Conservation (phyloP, 2,329 filamentous ascomycete genomes). For the Arachnomyces sp. region DNA sequence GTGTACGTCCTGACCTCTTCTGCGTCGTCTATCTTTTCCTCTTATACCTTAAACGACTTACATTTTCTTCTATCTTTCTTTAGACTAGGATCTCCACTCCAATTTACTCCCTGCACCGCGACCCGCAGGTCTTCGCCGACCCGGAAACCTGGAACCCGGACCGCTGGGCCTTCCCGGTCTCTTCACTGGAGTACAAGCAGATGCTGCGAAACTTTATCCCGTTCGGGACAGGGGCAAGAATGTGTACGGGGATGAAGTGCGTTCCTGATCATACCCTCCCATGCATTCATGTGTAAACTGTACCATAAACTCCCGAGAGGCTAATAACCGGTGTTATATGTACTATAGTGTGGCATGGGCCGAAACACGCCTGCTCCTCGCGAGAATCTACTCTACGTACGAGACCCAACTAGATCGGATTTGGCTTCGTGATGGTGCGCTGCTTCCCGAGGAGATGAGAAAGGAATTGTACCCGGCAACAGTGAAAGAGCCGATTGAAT, state of each 20-base stretch:
- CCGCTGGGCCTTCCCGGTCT: conserved; percentile 49
- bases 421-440: conserved; percentile 4
- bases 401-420: conserved; percentile 7
- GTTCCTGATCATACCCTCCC: background rate
- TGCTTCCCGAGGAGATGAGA: conserved; percentile 7
- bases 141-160: conserved; percentile 47
- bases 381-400: conserved; percentile 12
- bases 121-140: conserved; percentile 44
- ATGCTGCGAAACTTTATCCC: conserved; percentile 48
- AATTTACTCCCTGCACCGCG: conserved; percentile 40
- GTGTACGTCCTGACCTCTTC: conserved; percentile 6
- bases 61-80: background rate
- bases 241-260: conserved; percentile 21
- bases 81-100: conserved; percentile 12
- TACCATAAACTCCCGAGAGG: background rate
- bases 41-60: background rate
- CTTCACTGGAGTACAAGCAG: conserved; percentile 43
- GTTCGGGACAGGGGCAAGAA: conserved; percentile 49
- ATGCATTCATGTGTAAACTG: background rate
- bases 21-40: background rate
- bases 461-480: conserved; percentile 9
- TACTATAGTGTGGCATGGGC: conserved; percentile 10
- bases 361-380: conserved; percentile 9
- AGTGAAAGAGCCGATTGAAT: conserved; percentile 9
- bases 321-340: conserved; percentile 4